Conservation (phyloP, 129 eudicot species). For the Pulicaria dysenterica region DNA sequence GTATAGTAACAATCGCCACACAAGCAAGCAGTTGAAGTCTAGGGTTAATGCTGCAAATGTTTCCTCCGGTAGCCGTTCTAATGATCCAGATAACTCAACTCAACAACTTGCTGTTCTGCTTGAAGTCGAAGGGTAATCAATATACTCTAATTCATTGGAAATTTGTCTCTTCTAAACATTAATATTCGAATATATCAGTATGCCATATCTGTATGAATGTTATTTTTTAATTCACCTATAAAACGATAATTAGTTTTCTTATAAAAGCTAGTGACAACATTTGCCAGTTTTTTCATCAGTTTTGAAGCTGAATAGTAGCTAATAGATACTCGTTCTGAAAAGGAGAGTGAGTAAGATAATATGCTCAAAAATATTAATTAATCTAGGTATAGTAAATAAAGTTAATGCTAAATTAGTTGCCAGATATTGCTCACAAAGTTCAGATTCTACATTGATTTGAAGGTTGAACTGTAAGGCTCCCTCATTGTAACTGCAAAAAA, state of each 20-base stretch:
- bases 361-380: neutral
- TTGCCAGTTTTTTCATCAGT: constrained; percentile 5
- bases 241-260: neutral
- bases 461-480: neutral
- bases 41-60: constrained; percentile 37
- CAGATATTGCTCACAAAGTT: neutral
- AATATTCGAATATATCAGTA: neutral
- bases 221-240: no score
- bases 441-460: neutral
- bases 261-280: no score
- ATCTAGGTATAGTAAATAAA: neutral
- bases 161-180: neutral
- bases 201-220: no score
- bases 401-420: constrained; percentile 11
- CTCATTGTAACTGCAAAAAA: neutral
- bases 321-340: neutral
- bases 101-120: constrained; percentile 64
- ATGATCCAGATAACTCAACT: constrained; percentile 22
- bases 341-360: neutral
- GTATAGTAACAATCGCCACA: constrained; percentile 21
- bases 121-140: constrained; percentile 79
- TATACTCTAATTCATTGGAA: constrained; percentile 1
- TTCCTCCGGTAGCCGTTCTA: constrained; percentile 24
- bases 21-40: constrained; percentile 34
- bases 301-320: neutral